These are phyloP conservation scores for Kalmanozyma brasiliensis DNA, from an alignment of 1,284 basidiomycete genomes.

Conservation along the genomic window DNA sequence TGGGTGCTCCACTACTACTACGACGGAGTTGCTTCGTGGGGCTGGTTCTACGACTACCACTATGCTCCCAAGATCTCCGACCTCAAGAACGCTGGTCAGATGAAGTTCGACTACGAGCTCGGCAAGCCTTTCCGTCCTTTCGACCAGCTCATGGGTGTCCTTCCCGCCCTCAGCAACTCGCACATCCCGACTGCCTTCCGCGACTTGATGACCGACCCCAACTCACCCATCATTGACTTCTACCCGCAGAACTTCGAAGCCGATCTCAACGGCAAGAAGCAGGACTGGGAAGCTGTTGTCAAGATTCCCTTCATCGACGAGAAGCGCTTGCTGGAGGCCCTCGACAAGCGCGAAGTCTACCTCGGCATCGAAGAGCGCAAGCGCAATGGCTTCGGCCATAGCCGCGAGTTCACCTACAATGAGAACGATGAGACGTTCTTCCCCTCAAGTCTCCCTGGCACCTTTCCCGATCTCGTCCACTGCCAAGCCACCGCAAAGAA, in stretches of 20 bases:
- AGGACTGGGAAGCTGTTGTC: slow-evolving; percentile 98
- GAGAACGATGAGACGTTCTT: slow-evolving; percentile 74
- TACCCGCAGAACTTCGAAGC: slow-evolving; percentile 90
- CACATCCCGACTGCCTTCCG: slow-evolving; percentile 87
- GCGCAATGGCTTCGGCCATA: slow-evolving; percentile 83
- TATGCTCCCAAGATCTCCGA: slow-evolving; percentile 82
- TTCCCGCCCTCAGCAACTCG: slow-evolving; percentile 87
- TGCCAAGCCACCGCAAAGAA: slow-evolving; percentile 82
- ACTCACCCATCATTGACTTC: slow-evolving; percentile 92
- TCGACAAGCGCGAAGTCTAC: slow-evolving; percentile 77
- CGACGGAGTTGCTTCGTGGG: slow-evolving; percentile 94
- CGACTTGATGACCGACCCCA: slow-evolving; percentile 88
- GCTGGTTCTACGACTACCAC: slow-evolving; percentile 99
- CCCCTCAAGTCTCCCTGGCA: slow-evolving; percentile 89
- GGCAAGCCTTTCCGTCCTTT: slow-evolving; percentile 92
- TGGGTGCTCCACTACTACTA: slow-evolving; percentile 99
- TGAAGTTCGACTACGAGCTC: slow-evolving; percentile 85
- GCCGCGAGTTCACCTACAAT: slow-evolving; percentile 82
- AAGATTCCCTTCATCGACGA: slow-evolving; percentile 99
- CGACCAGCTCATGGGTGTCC: slow-evolving; percentile 97
- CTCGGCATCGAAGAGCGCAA: slow-evolving; percentile 81
- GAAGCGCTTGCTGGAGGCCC: slow-evolving; percentile 77
- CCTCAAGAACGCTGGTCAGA: slow-evolving; percentile 78
- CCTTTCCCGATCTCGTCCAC: slow-evolving; percentile 89
- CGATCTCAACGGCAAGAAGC: slow-evolving; percentile 97